Percentiles rank a stretch among this genome's conserved stretches.
phyloP scores from a whole-genome alignment of 192 early-diverging fungal genomes.

The Rhizoclosmatium globosum region DNA sequence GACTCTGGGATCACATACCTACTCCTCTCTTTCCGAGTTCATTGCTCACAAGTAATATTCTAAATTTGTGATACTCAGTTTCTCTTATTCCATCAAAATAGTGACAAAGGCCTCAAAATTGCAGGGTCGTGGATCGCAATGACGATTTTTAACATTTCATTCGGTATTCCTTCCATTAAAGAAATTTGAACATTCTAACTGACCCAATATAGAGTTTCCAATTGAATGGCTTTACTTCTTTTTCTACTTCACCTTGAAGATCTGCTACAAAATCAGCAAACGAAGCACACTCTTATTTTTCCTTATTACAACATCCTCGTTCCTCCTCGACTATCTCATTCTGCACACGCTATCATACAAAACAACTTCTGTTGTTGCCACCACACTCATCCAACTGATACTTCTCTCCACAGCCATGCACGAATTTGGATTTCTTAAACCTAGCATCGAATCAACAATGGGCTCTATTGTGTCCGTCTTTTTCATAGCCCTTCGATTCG shows the following conservation, averaged over 20 bases:
- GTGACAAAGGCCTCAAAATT: constrained; percentile 20
- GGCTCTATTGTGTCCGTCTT: constrained; percentile 38
- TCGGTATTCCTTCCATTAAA: constrained; percentile 10
- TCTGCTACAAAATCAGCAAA: constrained; percentile 33
- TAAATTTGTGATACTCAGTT: not conserved
- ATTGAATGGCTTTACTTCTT: constrained; percentile 57
- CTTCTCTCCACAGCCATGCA: constrained; percentile 44
- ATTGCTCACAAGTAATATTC: constrained; percentile 6
- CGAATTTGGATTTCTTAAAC: constrained; percentile 47
- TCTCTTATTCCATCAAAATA: not conserved
- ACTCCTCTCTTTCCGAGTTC: constrained; percentile 7
- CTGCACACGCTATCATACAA: constrained; percentile 36
- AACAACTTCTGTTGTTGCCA: constrained; percentile 41
- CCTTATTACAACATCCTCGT: constrained; percentile 5
- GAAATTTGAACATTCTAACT: constrained; percentile 11
- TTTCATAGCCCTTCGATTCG: constrained; percentile 50
- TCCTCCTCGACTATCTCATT: constrained; percentile 43
- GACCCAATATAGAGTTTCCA: constrained; percentile 42
- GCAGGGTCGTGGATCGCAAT: constrained; percentile 42
- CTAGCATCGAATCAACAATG: constrained; percentile 35
- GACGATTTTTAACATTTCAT: constrained; percentile 50
- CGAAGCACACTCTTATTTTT: not conserved
- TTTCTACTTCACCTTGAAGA: constrained; percentile 30
- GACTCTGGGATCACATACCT: not conserved
- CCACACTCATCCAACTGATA: constrained; percentile 47